These are phyloP conservation scores for Aspergillus ibericus DNA, from an alignment of 2,329 filamentous ascomycete genomes.

Conservation along the genomic window DNA sequence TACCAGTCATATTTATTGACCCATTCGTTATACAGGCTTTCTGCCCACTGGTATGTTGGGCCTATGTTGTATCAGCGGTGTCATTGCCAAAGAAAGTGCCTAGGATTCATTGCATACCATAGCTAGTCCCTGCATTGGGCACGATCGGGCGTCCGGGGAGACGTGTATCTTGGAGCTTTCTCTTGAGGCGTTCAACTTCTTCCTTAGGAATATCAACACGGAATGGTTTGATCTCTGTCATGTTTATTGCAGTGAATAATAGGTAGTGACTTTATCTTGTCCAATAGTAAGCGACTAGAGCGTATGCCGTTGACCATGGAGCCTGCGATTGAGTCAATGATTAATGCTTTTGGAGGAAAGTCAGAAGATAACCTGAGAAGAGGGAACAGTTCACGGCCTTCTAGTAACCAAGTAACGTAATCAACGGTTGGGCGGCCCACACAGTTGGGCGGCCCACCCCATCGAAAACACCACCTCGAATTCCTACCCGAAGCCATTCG, in stretches of 20 bases:
- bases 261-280: too few relatives aligned
- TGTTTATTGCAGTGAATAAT: neutral
- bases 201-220: slow-evolving; percentile 2
- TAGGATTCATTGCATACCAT: neutral
- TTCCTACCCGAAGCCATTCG: too few relatives aligned
- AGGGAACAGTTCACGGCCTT: too few relatives aligned
- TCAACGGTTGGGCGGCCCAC: too few relatives aligned
- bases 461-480: too few relatives aligned
- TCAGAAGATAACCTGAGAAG: too few relatives aligned
- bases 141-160: slow-evolving; percentile 9
- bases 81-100: neutral
- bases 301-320: too few relatives aligned
- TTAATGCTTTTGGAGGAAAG: too few relatives aligned
- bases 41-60: slow-evolving; percentile 4
- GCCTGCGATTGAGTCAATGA: too few relatives aligned
- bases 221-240: neutral
- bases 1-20: slow-evolving; percentile 5
- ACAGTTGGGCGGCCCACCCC: too few relatives aligned
- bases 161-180: slow-evolving; percentile 10
- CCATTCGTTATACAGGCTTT: slow-evolving; percentile 6
- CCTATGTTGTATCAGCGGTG: neutral
- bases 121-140: neutral
- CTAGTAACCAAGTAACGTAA: too few relatives aligned
- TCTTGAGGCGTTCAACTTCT: slow-evolving; percentile 9
- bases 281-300: too few relatives aligned